Conservation (phyloP, 2,329 filamentous ascomycete genomes). For the Fusarium fujikuroi region DNA sequence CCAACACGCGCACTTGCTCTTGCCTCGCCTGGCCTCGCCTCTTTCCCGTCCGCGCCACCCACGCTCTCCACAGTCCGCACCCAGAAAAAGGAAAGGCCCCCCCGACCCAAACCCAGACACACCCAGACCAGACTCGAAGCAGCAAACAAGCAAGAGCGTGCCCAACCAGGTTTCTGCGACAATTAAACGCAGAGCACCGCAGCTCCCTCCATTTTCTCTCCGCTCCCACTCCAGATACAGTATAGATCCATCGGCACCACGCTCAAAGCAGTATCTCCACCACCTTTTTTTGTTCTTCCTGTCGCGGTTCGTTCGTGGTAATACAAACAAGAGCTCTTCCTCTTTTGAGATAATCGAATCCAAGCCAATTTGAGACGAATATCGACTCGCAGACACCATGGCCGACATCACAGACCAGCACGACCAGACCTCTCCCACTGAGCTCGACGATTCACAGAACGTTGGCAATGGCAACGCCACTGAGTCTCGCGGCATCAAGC, state of each 20-base stretch:
- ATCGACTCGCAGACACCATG: conserved; percentile 59
- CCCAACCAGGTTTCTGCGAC: conserved; percentile 68
- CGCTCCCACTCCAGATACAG: conserved; percentile 70
- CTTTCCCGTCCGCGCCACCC: conserved; percentile 50
- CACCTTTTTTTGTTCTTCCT: conserved; percentile 62
- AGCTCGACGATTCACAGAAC: conserved; percentile 77
- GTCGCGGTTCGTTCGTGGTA: conserved; percentile 48
- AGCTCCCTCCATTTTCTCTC: conserved; percentile 55
- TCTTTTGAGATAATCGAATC: conserved; percentile 41
- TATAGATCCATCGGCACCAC: conserved; percentile 73
- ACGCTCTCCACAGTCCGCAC: conserved; percentile 42
- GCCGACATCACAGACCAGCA: conserved; percentile 83
- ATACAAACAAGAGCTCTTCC: conserved; percentile 48
- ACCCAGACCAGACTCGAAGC: conserved; percentile 52
- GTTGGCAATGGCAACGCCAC: conserved; percentile 78
- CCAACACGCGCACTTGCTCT: conserved; percentile 33
- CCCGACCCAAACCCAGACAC: conserved; percentile 40
- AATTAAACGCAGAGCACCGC: conserved; percentile 57
- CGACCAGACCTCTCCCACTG: conserved; percentile 78
- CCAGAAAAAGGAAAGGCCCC: conserved; percentile 41
- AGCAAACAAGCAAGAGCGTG: conserved; percentile 49
- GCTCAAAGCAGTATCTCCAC: conserved; percentile 74
- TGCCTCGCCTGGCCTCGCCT: conserved; percentile 53
- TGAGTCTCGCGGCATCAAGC: conserved; percentile 88
- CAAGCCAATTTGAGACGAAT: conserved; percentile 38